phyloP scores from a whole-genome alignment of 805 yeast species.

The Wickerhamomyces bovis region DNA sequence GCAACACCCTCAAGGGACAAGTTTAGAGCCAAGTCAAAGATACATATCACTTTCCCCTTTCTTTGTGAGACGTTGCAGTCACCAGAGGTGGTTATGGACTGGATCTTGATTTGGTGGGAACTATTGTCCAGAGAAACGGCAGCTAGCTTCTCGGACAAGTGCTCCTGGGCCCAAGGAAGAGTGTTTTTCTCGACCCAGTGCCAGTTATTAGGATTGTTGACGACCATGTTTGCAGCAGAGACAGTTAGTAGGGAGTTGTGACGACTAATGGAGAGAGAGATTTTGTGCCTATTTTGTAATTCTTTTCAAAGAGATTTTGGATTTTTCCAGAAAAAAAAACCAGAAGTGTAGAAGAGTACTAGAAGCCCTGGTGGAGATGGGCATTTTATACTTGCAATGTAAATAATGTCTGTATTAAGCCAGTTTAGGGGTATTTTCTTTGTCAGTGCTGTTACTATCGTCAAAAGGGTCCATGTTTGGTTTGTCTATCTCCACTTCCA shows the following conservation, averaged over 20 bases:
- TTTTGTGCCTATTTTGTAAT: neutral
- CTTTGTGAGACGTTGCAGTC: constrained; percentile 83
- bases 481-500: constrained; percentile 23
- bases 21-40: constrained; percentile 57
- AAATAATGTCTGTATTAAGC: neutral
- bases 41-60: constrained; percentile 74
- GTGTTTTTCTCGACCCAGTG: constrained; percentile 72
- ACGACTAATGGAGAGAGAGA: neutral
- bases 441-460: neutral
- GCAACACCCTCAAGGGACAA: constrained; percentile 38
- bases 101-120: constrained; percentile 27
- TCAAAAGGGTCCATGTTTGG: constrained; percentile 14
- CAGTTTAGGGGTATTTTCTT: neutral
- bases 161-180: constrained; percentile 54
- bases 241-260: neutral
- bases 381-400: too few species aligned
- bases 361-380: neutral
- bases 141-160: constrained; percentile 36
- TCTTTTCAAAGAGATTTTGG: neutral
- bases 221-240: constrained; percentile 44
- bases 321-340: neutral
- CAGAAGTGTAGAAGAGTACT: neutral
- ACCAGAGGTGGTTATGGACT: constrained; percentile 45
- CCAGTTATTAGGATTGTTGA: constrained; percentile 71
- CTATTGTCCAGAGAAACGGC: constrained; percentile 19